A percentile compares a stretch with the other conserved stretches of the same genome.
Conservation (phyloP, 345 rosid species). For the Eucalyptus regnans region DNA sequence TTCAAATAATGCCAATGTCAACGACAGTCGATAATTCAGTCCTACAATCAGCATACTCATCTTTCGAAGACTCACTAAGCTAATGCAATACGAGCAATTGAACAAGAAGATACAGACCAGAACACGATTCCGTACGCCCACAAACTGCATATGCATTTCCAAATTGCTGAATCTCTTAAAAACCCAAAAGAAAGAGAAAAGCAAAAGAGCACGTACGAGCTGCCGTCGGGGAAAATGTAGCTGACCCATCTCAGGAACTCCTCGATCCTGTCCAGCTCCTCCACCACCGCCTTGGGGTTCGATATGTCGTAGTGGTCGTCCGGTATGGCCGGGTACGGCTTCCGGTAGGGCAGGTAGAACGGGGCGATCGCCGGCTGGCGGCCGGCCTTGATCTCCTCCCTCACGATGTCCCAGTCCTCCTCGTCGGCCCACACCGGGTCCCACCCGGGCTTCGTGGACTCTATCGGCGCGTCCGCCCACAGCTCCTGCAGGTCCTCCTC, state of each 20-base stretch:
- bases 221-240: slow-evolving; percentile 85
- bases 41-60: not conserved
- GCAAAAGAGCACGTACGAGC: slow-evolving; percentile 44
- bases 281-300: slow-evolving; percentile 57
- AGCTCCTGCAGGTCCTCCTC: slow-evolving; percentile 73
- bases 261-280: slow-evolving; percentile 90
- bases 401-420: slow-evolving; percentile 59
- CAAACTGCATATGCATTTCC: not conserved
- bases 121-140: not conserved
- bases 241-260: slow-evolving; percentile 88
- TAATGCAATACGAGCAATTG: not conserved
- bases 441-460: slow-evolving; percentile 66
- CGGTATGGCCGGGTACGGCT: slow-evolving; percentile 67
- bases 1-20: not conserved
- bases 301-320: slow-evolving; percentile 52
- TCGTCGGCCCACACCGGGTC: slow-evolving; percentile 86
- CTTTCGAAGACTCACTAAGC: not conserved
- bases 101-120: not conserved
- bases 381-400: slow-evolving; percentile 40
- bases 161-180: not conserved
- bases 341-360: slow-evolving; percentile 74
- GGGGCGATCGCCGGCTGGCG: slow-evolving; percentile 69
- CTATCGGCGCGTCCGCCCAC: slow-evolving; percentile 74
- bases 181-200: not conserved
- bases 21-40: not conserved